A percentile compares a stretch with the other conserved stretches of the same genome.
These are phyloP conservation scores for Pichia scutulata DNA, from an alignment of 805 yeast genomes.

Conservation along the genomic window DNA sequence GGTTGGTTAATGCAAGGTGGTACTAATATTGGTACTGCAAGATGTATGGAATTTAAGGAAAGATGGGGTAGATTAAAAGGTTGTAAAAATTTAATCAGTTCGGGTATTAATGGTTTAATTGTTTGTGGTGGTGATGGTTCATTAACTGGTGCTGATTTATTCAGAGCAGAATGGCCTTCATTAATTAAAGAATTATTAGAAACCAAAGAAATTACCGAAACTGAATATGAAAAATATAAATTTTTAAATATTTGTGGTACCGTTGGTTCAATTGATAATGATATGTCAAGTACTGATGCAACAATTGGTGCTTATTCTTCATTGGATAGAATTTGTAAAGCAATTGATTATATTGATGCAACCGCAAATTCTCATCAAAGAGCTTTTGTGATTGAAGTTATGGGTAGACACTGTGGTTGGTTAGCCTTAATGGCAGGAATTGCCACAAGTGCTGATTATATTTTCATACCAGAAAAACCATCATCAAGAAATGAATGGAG, in stretches of 20 bases:
- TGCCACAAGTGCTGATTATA: slow-evolving; percentile 72
- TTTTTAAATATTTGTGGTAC: slow-evolving; percentile 65
- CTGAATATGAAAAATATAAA: slow-evolving; percentile 40
- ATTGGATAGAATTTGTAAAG: slow-evolving; percentile 63
- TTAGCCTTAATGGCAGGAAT: slow-evolving; percentile 75
- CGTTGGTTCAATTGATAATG: slow-evolving; percentile 80
- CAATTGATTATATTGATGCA: slow-evolving; percentile 75
- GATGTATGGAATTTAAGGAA: slow-evolving; percentile 61
- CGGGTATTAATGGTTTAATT: slow-evolving; percentile 70
- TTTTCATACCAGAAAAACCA: slow-evolving; percentile 75
- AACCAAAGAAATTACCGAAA: slow-evolving; percentile 36
- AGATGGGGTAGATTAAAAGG: slow-evolving; percentile 57
- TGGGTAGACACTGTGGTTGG: slow-evolving; percentile 93
- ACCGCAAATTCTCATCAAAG: slow-evolving; percentile 79
- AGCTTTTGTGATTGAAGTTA: slow-evolving; percentile 78
- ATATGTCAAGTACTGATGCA: slow-evolving; percentile 78
- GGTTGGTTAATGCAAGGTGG: slow-evolving; percentile 69
- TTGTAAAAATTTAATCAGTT: slow-evolving; percentile 55
- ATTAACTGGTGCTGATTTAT: slow-evolving; percentile 72
- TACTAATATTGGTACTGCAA: slow-evolving; percentile 72
- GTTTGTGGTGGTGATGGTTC: slow-evolving; percentile 86
- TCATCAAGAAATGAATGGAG: slow-evolving; percentile 58
- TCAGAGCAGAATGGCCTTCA: slow-evolving; percentile 72
- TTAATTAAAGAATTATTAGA: slow-evolving; percentile 49
- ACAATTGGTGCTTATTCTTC: slow-evolving; percentile 81